Conservation (phyloP, 805 yeast species). For the Yarrowia sp. region DNA sequence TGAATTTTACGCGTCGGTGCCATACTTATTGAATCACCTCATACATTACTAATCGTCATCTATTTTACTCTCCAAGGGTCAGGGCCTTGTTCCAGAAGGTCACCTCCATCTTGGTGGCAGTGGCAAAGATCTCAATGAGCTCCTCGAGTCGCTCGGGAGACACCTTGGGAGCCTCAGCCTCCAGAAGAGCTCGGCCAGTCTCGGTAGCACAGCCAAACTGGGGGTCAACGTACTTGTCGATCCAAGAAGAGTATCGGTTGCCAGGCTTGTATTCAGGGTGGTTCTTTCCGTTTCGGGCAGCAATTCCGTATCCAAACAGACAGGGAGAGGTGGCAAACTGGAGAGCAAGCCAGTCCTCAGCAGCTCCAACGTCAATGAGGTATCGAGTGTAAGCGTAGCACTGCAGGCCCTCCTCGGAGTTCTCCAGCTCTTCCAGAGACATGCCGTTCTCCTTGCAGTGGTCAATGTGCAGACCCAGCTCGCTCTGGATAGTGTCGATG, state of each 20-base stretch:
- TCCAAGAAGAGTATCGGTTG: constrained; percentile 58
- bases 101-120: constrained; percentile 66
- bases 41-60: not conserved
- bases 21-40: not conserved
- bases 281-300: constrained; percentile 51
- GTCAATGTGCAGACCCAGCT: constrained; percentile 62
- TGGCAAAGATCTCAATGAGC: constrained; percentile 63
- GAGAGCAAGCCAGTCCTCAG: constrained; percentile 67
- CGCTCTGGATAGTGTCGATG: constrained; percentile 60
- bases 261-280: constrained; percentile 44
- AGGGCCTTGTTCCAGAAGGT: constrained; percentile 64
- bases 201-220: constrained; percentile 63
- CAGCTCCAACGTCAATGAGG: constrained; percentile 59
- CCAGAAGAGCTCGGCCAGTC: constrained; percentile 59
- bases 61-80: constrained; percentile 18
- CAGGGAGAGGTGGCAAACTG: constrained; percentile 78
- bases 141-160: constrained; percentile 57
- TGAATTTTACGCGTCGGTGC: no score
- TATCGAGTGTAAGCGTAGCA: constrained; percentile 68
- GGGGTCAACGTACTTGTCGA: constrained; percentile 64
- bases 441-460: constrained; percentile 58
- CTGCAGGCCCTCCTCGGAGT: constrained; percentile 61
- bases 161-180: constrained; percentile 54
- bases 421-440: constrained; percentile 52
- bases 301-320: constrained; percentile 73